phyloP scores from a whole-genome alignment of 108 stramenopile species.

The Nitzschia sp. region DNA sequence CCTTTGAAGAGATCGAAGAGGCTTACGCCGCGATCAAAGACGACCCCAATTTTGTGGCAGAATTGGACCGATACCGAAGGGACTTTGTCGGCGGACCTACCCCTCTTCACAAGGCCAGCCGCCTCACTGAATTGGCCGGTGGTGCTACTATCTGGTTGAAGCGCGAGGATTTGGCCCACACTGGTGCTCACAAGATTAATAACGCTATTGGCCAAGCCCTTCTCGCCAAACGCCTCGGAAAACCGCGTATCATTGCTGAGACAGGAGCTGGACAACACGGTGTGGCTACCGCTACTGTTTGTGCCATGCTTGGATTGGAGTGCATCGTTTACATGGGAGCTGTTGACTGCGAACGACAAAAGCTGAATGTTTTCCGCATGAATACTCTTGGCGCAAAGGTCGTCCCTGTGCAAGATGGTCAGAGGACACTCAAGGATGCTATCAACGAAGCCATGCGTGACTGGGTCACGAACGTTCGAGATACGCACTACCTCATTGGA shows the following conservation, averaged over 20 bases:
- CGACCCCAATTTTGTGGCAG: conserved; percentile 92
- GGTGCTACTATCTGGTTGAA: conserved; percentile 96
- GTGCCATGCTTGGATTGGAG: conserved; percentile 93
- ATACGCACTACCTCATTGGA: conserved; percentile 96
- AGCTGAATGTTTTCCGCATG: conserved; percentile 97
- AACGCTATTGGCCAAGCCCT: conserved; percentile 97
- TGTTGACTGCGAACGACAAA: conserved; percentile 95
- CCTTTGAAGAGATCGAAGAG: conserved; percentile 93
- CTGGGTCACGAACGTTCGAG: conserved; percentile 96
- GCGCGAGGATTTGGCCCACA: conserved; percentile 96
- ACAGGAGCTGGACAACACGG: conserved; percentile 98
- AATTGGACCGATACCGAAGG: conserved; percentile 86
- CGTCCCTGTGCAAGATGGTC: conserved; percentile 89
- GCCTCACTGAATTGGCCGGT: conserved; percentile 87
- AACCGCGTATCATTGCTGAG: conserved; percentile 97
- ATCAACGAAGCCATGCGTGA: conserved; percentile 99
- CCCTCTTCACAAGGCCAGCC: conserved; percentile 91
- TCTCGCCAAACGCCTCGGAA: conserved; percentile 93
- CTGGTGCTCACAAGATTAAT: conserved; percentile 98
- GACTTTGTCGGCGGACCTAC: conserved; percentile 96
- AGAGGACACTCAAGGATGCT: conserved; percentile 94
- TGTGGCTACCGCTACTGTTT: conserved; percentile 96
- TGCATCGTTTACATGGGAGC: conserved; percentile 98
- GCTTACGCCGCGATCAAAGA: conserved; percentile 82
- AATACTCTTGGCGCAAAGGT: conserved; percentile 96